Percentiles rank a stretch among this genome's conserved stretches.
These are phyloP conservation scores for Aphanocladium album DNA, from an alignment of 2,329 filamentous ascomycete species.

Conservation along the genomic window DNA sequence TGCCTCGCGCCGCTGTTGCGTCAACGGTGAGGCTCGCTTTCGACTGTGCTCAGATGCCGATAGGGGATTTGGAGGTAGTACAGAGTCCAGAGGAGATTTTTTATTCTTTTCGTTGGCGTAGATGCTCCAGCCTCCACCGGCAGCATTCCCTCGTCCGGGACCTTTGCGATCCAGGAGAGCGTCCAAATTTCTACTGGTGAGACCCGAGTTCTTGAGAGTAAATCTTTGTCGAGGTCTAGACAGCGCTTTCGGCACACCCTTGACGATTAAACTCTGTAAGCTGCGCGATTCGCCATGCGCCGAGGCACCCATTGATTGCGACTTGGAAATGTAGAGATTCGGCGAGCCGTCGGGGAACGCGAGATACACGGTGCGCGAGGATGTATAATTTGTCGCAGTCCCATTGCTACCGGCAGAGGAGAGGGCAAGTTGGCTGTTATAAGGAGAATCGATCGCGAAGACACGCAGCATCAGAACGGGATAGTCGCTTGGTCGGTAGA, in stretches of 20 bases:
- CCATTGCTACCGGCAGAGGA: conserved; percentile 27
- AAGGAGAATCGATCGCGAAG: conserved; percentile 75
- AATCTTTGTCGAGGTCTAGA: conserved; percentile 70
- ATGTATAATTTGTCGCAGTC: conserved; percentile 47
- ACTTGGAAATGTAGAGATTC: conserved; percentile 62
- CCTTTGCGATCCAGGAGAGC: conserved; percentile 67
- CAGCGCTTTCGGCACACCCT: conserved; percentile 77
- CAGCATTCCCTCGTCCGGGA: conserved; percentile 62
- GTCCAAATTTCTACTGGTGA: conserved; percentile 66
- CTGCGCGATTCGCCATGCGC: conserved; percentile 52
- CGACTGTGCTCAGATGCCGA: conserved; percentile 28
- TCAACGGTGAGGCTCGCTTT: conserved; percentile 24
- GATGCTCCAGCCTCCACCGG: conserved; percentile 73
- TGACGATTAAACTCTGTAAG: conserved; percentile 65
- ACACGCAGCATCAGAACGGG: conserved; percentile 72
- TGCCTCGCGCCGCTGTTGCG: conserved; percentile 27
- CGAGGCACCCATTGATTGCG: conserved; percentile 38
- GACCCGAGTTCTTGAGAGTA: conserved; percentile 59
- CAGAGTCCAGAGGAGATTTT: conserved; percentile 51
- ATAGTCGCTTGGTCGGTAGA: conserved; percentile 65
- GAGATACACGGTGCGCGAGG: conserved; percentile 68
- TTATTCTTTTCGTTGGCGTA: conserved; percentile 61
- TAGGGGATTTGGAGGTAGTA: conserved; percentile 43
- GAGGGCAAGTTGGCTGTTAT: conserved; percentile 56
- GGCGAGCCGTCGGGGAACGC: conserved; percentile 79